A percentile compares a stretch with the other conserved stretches of the same genome.
phyloP scores from a whole-genome alignment of 345 rosid species.

The Mallotus nudiflorus region DNA sequence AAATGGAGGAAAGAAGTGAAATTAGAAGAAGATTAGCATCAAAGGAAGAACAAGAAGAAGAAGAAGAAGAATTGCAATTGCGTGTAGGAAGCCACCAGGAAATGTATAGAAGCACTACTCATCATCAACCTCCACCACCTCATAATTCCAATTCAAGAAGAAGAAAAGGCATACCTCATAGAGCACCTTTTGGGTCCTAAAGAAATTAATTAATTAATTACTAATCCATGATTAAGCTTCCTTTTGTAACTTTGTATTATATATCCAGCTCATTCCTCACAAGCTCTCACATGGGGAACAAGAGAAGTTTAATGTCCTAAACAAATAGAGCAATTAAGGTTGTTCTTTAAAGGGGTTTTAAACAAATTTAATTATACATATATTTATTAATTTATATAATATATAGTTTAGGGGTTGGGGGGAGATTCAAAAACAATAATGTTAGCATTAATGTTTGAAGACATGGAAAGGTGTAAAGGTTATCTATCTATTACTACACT shows the following conservation, averaged over 20 bases:
- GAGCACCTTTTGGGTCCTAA: conserved; percentile 58
- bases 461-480: conserved; percentile 25
- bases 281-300: conserved; percentile 15
- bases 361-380: not conserved
- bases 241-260: conserved; percentile 1
- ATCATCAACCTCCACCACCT: conserved; percentile 40
- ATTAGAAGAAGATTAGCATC: conserved; percentile 28
- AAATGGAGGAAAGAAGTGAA: conserved; percentile 36
- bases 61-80: conserved; percentile 49
- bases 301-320: not conserved
- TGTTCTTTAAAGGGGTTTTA: not conserved
- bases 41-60: conserved; percentile 34
- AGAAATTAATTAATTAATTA: not conserved
- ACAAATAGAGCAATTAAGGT: not conserved
- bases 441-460: conserved; percentile 22
- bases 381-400: too few species aligned
- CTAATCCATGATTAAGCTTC: not conserved
- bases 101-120: conserved; percentile 40
- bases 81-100: conserved; percentile 59
- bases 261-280: conserved; percentile 28
- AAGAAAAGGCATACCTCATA: conserved; percentile 84
- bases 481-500: conserved; percentile 17
- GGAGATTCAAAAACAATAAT: conserved; percentile 19
- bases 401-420: conserved; percentile 17
- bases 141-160: conserved; percentile 62